Conservation (phyloP, 2,329 filamentous ascomycete species). For the Diaporthe caulivora region DNA sequence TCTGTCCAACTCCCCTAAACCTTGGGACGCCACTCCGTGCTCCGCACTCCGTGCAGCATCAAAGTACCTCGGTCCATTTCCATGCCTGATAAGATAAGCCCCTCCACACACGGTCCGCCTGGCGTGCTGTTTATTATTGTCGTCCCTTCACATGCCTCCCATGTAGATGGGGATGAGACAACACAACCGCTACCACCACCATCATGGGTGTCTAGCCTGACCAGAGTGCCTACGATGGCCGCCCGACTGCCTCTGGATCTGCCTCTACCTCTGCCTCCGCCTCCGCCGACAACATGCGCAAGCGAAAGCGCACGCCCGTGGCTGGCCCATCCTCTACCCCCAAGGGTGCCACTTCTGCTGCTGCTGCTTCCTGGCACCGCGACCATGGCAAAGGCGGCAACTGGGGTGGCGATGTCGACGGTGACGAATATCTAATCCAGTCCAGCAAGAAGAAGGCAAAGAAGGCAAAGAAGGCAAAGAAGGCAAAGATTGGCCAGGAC, state of each 20-base stretch:
- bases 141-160: not conserved
- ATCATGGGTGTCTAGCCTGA: slow-evolving; percentile 32
- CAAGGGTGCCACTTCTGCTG: not conserved
- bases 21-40: no score
- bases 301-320: not conserved
- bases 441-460: not conserved
- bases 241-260: not conserved
- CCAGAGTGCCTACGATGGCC: slow-evolving; percentile 10
- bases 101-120: not conserved
- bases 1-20: not conserved
- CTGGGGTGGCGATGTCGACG: not conserved
- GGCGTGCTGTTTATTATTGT: no score
- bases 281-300: slow-evolving; percentile 12
- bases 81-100: slow-evolving; percentile 11
- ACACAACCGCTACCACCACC: not conserved
- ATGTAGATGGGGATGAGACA: not conserved
- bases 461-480: slow-evolving; percentile 22
- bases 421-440: not conserved
- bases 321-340: not conserved
- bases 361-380: not conserved
- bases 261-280: no score
- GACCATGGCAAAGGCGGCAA: not conserved
- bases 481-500: slow-evolving; percentile 10
- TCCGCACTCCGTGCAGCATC: no score
- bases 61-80: no score